Conservation (phyloP, 306 rosid genomes). For the Trichosanthes cucumerina region DNA sequence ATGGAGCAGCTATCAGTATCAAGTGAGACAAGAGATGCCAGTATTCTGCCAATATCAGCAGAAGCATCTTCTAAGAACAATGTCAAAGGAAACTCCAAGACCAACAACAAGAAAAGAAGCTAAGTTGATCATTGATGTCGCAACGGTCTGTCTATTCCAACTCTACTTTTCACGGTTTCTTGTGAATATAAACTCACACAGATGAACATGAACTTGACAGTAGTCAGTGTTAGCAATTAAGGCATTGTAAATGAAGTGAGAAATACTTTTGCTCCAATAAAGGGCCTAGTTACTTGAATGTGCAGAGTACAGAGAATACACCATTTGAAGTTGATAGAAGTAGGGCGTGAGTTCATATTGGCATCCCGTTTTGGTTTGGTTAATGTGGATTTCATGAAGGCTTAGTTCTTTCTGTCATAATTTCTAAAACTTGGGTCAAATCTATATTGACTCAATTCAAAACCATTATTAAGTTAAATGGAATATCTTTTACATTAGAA, state of each 20-base stretch:
- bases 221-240: not conserved
- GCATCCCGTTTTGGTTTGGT: too few relatives aligned
- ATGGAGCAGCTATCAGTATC: constrained; percentile 28
- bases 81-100: constrained; percentile 15
- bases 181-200: not conserved
- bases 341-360: too few relatives aligned
- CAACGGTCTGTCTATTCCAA: not conserved
- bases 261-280: not conserved
- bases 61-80: constrained; percentile 25
- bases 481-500: too few relatives aligned
- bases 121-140: not conserved
- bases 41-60: constrained; percentile 14
- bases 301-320: not conserved
- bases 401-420: too few relatives aligned
- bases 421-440: too few relatives aligned
- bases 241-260: not conserved
- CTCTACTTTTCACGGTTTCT: not conserved
- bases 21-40: constrained; percentile 23
- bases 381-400: too few relatives aligned
- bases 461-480: too few relatives aligned
- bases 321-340: not conserved
- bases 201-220: not conserved
- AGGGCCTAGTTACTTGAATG: not conserved
- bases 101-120: constrained; percentile 15
- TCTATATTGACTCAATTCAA: too few relatives aligned